Conservation (phyloP, 2,329 filamentous ascomycete species). For the Pestalotiopsis sp. region DNA sequence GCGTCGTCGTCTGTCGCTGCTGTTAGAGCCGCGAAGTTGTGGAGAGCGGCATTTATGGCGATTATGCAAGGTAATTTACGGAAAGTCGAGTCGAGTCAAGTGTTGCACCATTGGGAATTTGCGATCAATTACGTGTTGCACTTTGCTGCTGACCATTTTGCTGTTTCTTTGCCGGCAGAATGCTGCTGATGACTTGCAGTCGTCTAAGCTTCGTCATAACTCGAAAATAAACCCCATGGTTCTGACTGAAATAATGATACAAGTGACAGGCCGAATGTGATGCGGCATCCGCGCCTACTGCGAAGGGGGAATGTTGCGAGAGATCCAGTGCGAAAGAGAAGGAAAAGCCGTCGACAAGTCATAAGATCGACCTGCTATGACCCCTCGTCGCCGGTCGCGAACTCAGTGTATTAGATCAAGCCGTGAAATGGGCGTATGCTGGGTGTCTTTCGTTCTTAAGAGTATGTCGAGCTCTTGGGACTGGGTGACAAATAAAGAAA, state of each 20-base stretch:
- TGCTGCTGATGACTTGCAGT: conserved; percentile 30
- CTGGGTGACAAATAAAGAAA: conserved; percentile 23
- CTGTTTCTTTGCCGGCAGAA: conserved; percentile 35
- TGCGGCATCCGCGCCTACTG: conserved; percentile 32
- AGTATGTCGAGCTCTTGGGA: conserved; percentile 23
- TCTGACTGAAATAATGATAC: conserved; percentile 38
- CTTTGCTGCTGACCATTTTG: conserved; percentile 33
- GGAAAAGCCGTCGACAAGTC: conserved; percentile 5
- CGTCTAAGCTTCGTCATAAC: conserved; percentile 36
- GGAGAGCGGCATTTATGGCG: conserved; percentile 10
- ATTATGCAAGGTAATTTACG: conserved; percentile 31
- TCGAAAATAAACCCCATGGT: conserved; percentile 31
- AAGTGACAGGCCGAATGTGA: conserved; percentile 33
- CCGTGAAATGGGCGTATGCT: background rate
- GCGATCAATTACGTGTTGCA: conserved; percentile 41
- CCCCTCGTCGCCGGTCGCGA: background rate
- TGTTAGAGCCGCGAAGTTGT: conserved; percentile 28
- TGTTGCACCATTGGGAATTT: conserved; percentile 39
- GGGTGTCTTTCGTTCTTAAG: background rate
- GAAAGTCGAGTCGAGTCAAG: conserved; percentile 35
- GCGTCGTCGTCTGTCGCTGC: conserved; percentile 24
- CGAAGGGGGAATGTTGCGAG: conserved; percentile 24
- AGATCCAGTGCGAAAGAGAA: conserved; percentile 26
- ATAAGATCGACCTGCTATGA: background rate
- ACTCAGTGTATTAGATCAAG: background rate